A percentile compares a stretch with the other conserved stretches of the same genome.
These are phyloP conservation scores for Euphorbia tirucalli DNA, from an alignment of 345 rosid species.

Conservation along the genomic window DNA sequence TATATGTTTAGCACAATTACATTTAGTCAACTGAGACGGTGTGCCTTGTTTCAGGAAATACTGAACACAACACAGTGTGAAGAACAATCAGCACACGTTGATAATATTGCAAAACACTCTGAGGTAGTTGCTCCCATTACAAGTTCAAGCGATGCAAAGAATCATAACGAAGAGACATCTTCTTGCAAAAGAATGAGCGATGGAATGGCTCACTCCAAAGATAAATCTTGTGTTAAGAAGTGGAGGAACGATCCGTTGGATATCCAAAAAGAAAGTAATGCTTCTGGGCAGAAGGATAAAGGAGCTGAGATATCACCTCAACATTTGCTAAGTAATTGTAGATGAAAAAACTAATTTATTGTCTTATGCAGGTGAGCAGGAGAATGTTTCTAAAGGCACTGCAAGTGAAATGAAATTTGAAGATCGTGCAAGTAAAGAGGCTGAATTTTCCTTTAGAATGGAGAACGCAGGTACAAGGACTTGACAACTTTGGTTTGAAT, in stretches of 20 bases:
- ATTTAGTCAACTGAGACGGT: too few relatives aligned
- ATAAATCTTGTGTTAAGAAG: not conserved
- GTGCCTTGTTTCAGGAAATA: slow-evolving; percentile 7
- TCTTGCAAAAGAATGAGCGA: too few relatives aligned
- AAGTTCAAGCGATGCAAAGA: too few relatives aligned
- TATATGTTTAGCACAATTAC: too few relatives aligned
- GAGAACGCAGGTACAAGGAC: too few relatives aligned
- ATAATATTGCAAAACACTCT: not conserved
- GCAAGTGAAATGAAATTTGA: not conserved
- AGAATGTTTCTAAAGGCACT: not conserved
- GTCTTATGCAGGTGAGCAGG: not conserved
- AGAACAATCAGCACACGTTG: not conserved
- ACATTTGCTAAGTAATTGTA: not conserved
- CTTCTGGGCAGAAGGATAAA: not conserved
- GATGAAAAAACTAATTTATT: not conserved
- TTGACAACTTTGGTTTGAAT: too few relatives aligned
- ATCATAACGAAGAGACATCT: too few relatives aligned
- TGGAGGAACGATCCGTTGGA: not conserved
- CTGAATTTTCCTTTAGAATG: too few relatives aligned
- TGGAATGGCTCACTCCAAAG: not conserved
- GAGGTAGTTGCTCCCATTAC: not conserved
- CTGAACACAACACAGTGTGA: not conserved
- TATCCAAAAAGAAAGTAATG: not conserved
- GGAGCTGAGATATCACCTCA: not conserved
- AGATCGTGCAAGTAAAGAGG: not conserved